phyloP scores from a whole-genome alignment of 2,329 filamentous ascomycete genomes.

The Neofusicoccum sp. region DNA sequence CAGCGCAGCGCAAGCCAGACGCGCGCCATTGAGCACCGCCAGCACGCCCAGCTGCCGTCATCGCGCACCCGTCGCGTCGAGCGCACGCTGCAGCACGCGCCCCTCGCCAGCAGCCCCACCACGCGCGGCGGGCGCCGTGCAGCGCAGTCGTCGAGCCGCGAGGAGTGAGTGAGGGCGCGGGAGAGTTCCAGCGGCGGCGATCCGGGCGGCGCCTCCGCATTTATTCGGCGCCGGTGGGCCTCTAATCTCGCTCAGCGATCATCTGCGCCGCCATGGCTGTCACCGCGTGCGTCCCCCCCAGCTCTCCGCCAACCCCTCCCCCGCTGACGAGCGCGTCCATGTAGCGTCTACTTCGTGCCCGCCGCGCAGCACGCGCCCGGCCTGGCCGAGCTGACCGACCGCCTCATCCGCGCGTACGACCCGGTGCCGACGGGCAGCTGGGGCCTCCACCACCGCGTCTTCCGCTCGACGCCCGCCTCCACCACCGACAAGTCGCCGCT shows the following conservation, averaged over 20 bases:
- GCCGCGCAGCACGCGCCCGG: conserved; percentile 27
- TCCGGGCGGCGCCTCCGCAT: conserved; percentile 5
- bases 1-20: too few relatives aligned
- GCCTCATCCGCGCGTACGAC: conserved; percentile 28
- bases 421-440: conserved; percentile 27
- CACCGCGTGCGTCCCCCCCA: conserved; percentile 2
- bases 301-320: not conserved
- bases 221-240: conserved; percentile 5
- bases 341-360: conserved; percentile 35
- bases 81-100: too few relatives aligned
- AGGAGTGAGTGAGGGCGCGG: not conserved
- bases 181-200: not conserved
- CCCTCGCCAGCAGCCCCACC: not conserved
- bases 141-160: not conserved
- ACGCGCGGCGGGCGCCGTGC: not conserved
- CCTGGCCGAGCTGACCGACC: conserved; percentile 23
- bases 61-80: too few relatives aligned
- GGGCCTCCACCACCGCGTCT: conserved; percentile 33
- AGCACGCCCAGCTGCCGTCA: too few relatives aligned
- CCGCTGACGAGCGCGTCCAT: not conserved
- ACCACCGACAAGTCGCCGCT: conserved; percentile 19
- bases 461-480: conserved; percentile 30
- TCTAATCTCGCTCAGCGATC: not conserved
- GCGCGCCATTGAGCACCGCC: too few relatives aligned
- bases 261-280: not conserved